Conservation (phyloP, 2,329 filamentous ascomycete genomes). For the Botrytis byssoidea region DNA sequence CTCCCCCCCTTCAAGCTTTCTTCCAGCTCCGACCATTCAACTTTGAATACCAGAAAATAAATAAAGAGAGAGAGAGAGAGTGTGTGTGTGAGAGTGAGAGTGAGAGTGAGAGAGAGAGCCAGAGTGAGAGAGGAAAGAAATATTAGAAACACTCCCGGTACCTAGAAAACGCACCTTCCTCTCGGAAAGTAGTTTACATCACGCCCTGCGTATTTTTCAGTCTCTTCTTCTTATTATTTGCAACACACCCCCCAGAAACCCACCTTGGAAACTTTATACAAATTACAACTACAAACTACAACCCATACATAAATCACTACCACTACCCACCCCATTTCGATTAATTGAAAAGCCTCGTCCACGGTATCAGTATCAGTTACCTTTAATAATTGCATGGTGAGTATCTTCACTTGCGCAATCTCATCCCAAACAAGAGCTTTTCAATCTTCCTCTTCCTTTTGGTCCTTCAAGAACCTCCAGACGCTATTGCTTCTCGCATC, state of each 20-base stretch:
- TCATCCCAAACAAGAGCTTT: not conserved
- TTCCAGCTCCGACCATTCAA: not conserved
- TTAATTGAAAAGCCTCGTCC: slow-evolving; percentile 2
- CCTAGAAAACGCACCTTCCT: slow-evolving; percentile 2
- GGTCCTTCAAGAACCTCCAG: not conserved
- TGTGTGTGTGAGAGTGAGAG: not conserved
- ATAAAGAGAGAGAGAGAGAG: not conserved
- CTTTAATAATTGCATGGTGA: slow-evolving; percentile 1
- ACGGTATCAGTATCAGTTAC: not conserved
- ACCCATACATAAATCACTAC: not conserved
- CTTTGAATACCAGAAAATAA: not conserved
- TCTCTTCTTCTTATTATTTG: not conserved
- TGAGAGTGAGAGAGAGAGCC: not conserved
- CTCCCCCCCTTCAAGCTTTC: not conserved
- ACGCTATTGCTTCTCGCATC: slow-evolving; percentile 10
- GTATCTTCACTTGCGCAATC: slow-evolving; percentile 7
- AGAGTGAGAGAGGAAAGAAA: not conserved
- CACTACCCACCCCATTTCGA: not conserved
- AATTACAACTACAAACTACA: slow-evolving; percentile 5
- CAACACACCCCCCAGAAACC: not conserved
- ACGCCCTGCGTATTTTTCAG: not conserved
- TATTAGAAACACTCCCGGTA: not conserved
- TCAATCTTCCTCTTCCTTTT: not conserved
- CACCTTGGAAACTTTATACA: slow-evolving; percentile 12
- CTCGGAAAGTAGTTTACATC: not conserved